These are phyloP conservation scores for Zasmidium angulare DNA, from an alignment of 2,329 filamentous ascomycete genomes.

Conservation along the genomic window DNA sequence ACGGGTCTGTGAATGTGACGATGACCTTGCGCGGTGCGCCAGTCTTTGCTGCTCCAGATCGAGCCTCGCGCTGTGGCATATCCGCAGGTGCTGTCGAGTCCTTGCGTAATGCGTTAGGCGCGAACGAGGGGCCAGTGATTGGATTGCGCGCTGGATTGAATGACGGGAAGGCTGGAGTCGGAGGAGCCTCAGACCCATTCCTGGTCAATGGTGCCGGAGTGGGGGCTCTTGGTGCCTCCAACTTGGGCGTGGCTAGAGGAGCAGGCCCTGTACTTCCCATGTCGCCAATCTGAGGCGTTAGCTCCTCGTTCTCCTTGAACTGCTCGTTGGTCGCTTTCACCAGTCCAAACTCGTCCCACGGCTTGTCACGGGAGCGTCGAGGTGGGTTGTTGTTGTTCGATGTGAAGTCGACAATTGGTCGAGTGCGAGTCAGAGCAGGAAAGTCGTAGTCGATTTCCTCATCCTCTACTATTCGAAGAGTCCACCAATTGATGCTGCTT, in stretches of 20 bases:
- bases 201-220: constrained; percentile 12
- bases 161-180: constrained; percentile 26
- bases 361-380: constrained; percentile 68
- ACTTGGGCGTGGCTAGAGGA: constrained; percentile 14
- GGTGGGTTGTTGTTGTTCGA: constrained; percentile 71
- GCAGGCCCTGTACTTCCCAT: constrained; percentile 9
- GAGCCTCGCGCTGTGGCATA: constrained; percentile 49
- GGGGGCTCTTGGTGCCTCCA: constrained; percentile 6
- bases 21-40: constrained; percentile 70
- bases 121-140: constrained; percentile 52
- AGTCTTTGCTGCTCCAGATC: constrained; percentile 44
- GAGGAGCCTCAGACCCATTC: constrained; percentile 13
- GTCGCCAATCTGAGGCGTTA: constrained; percentile 23
- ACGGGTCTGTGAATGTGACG: constrained; percentile 70
- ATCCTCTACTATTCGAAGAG: constrained; percentile 77
- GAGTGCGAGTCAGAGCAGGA: constrained; percentile 71
- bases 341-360: constrained; percentile 80
- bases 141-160: constrained; percentile 49
- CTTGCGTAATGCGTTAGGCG: constrained; percentile 41
- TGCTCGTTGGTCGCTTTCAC: constrained; percentile 69
- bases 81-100: constrained; percentile 44
- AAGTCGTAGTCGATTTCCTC: constrained; percentile 86
- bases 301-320: constrained; percentile 65
- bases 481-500: constrained; percentile 79
- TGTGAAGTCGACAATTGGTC: constrained; percentile 74